Evolutionary conservation across 331 rosid genomes (phyloP), one percentile per base, ranked within the genome.

Genomic region (Prunus yedoensis): DNA sequence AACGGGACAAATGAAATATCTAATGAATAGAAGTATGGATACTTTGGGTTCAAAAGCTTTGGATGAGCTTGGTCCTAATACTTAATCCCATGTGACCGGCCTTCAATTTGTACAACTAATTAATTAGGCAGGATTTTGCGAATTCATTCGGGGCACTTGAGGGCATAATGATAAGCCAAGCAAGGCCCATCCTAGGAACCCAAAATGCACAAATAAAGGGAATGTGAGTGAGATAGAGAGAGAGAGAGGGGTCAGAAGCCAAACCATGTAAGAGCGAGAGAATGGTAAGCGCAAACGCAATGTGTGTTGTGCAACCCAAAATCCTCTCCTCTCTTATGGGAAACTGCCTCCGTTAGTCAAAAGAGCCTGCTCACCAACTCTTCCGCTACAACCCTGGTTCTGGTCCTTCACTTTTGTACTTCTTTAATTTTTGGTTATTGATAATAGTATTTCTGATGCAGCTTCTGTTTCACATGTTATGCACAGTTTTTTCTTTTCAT

Each of bases 371-470:
- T 80, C 91, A 82, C 82, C 93, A 81, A 8, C 81, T 81, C 68
- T 91, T 91, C 83, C 54, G 85, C 76, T 85, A 61, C 83, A 79
- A 74, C 46, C 85, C 87, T 76, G 97, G 98, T 87, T 35, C 54
- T 66, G 27, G 59, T 66, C 64, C 32, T 45, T 30, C 62, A n/a
- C 68, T 28, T 8, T 17, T 23, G 0, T 35, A 6, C n/a, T n/a
- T n/a, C 41, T 59, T 65, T 3, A 66, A 72, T 47, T 21, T n/a
- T 66, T 23, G 41, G 41, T 35, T 35, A 35, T 35, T 35, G 41
- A 35, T 35, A 35, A 35, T 35, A 6, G 8, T 35, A 35, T 35
- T 35, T 35, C 41, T 35, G 41, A 35, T 35, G 41, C 21, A 62
- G 12, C 46, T 62, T 62, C 46, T 8, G 67, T 62, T 62, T 30